Evolutionary conservation across 192 early-diverging fungal genomes (phyloP), one percentile per base, ranked within the genome.

Genomic region (Dissophora ornata): DNA sequence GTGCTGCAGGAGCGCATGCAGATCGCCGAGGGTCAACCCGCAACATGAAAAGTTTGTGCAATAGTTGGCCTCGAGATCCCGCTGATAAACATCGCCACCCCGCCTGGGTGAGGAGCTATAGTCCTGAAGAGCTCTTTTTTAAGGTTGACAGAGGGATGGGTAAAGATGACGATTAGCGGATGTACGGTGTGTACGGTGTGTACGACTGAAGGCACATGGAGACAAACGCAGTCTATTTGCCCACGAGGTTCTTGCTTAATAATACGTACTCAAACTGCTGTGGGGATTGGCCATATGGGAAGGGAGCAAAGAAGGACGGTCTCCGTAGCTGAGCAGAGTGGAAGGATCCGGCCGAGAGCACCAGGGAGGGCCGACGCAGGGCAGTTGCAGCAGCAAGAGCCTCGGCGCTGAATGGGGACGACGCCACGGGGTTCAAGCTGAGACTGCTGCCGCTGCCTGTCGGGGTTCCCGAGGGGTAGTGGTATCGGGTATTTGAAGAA

Each of bases 1-100:
- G 82, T 98, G 97, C 83, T 96, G 94, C 41, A 98, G 83, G 56
- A 98, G 91, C 73, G 95, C 96, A 84, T 98, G 97, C 66, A 98
- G 83, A 79, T 95, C 93, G 57, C 88, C 89, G 33, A 98, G 85
- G 28, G 92, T 82, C 48, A 94, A 82, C 18, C 96, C 97, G 69
- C 97, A 98, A 85, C 97, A 98, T 62, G 86, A 86, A 77, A 97
- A 98, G 88, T 98, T 93, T 73, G 91, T 90, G 82, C 95, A 97
- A 82, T 95, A 98, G 49, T 87, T 86, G 81, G 91, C 92, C 79
- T 98, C 96, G 15, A 97, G 88, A 63, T 90, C 90, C 52, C 87
- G 88, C 25, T 87, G 64, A 47, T 77, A 77, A 26, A 77, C 73
- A 62, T 77, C 64, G 30, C 44, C 44, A 38, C 64, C 73, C 28